phyloP scores from a whole-genome alignment of 1,284 basidiomycete genomes.

The Ceratobasidium sp. region DNA sequence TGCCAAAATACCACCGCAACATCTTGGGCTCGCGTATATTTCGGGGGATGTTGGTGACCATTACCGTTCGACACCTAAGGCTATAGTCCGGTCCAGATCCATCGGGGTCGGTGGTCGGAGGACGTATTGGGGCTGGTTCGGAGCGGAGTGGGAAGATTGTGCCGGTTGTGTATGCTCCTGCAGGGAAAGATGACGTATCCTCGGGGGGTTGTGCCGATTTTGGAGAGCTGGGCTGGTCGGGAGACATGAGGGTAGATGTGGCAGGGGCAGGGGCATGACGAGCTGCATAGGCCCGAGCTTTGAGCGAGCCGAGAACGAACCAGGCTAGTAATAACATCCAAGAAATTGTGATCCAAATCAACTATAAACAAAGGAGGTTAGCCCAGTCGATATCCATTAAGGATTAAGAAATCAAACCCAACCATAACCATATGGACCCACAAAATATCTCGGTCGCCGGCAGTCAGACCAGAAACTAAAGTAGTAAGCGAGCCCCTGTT shows the following conservation, averaged over 20 bases:
- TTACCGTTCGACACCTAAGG: slow-evolving; percentile 74
- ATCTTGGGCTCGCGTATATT: slow-evolving; percentile 75
- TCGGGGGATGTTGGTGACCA: slow-evolving; percentile 86
- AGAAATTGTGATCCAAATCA: slow-evolving; percentile 82
- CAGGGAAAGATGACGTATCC: slow-evolving; percentile 22
- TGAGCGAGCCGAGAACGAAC: slow-evolving; percentile 80
- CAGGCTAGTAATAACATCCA: slow-evolving; percentile 83
- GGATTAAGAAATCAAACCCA: neutral
- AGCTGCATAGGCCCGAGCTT: slow-evolving; percentile 58
- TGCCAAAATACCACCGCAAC: slow-evolving; percentile 78
- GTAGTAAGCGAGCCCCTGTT: slow-evolving; percentile 87
- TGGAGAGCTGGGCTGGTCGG: slow-evolving; percentile 5
- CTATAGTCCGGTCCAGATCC: slow-evolving; percentile 49
- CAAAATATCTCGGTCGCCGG: slow-evolving; percentile 68
- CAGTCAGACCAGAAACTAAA: slow-evolving; percentile 68
- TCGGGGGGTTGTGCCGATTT: slow-evolving; percentile 15
- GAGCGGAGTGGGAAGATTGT: slow-evolving; percentile 24
- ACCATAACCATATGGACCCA: slow-evolving; percentile 83
- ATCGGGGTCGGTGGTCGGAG: neutral
- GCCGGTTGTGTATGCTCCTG: slow-evolving; percentile 20
- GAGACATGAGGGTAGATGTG: slow-evolving; percentile 17
- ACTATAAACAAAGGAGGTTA: neutral
- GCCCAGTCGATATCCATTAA: neutral
- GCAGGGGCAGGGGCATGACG: slow-evolving; percentile 36
- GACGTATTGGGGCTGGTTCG: slow-evolving; percentile 26